Base-by-base conservation (phyloP, 2,329 filamentous ascomycete species). In the Drechslerella coelobrocha region DNA sequence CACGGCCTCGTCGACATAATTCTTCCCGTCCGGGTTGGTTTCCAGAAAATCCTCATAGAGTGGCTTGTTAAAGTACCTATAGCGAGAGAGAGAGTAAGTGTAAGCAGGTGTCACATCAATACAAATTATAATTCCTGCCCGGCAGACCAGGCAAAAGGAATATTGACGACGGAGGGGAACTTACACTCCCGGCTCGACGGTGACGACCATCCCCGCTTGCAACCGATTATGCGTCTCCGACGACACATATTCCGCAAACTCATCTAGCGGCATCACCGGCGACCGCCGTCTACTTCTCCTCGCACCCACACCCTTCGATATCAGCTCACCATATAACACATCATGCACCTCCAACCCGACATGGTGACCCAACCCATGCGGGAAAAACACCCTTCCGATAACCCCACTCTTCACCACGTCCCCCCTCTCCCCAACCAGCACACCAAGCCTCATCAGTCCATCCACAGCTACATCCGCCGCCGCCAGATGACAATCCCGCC, bases 171-270 rank as follows among this genome's bases (percentile, higher is more conserved):
- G n/a, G n/a, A 9, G 27, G 2, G n/a, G 21, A 8, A 79, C 82
- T 78, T 76, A 85, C 81, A 89, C 82, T 73, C 90, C 90, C 0
- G 90, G 90, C 80, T 94, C 90, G 51, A 92, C 84, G 0, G 90
- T 94, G 17, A 94, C 84, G 39, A 93, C 83, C 81, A 90, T 89
- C 53, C 85, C 83, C 10, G 85, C 80, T 73, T 80, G 78, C 4
- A 89, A 80, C n/a, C 75, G 31, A 71, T 73, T 63, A 72, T 65
- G 47, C 29, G 56, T 34, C 29, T 73, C 60, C 21, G 60, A 7
- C 2, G 27, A 23, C 1, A 50, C 52, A 26, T 62, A 61, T 4
- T 14, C 19, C 14, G 56, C 61, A 48, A 72, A 68, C 2, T 68
- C 62, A 2, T 72, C 69, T 9, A 51, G 27, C 0, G 43, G 24